Conservation (phyloP, 2,329 filamentous ascomycete genomes). For the Furcasterigmium furcatum region DNA sequence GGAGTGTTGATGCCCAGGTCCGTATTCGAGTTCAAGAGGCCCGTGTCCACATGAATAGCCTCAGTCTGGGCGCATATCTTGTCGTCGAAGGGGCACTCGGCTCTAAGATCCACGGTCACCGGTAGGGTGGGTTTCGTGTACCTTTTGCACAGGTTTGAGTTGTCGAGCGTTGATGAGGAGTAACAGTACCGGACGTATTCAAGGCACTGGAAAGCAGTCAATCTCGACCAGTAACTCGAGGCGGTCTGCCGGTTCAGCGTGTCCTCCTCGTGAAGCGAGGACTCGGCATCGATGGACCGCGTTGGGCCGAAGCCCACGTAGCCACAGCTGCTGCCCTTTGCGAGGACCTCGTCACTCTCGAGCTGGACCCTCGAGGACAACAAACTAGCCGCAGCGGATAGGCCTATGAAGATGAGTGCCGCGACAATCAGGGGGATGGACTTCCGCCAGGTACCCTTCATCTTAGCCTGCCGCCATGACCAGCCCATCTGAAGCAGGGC, state of each 20-base stretch:
- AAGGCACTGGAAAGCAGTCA: neutral
- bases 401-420: neutral
- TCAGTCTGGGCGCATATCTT: neutral
- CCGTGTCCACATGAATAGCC: neutral
- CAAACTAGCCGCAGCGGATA: neutral
- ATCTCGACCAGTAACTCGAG: neutral
- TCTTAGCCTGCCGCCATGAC: neutral
- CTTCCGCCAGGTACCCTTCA: neutral
- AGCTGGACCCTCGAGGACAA: neutral
- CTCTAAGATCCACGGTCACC: neutral
- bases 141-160: neutral
- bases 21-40: neutral
- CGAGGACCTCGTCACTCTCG: neutral
- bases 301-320: neutral
- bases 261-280: neutral
- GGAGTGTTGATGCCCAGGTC: constrained; percentile 1
- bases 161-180: neutral
- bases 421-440: neutral
- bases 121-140: neutral
- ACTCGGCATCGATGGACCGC: neutral
- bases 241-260: too few relatives aligned
- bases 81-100: neutral
- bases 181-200: neutral
- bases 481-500: neutral
- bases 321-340: neutral